Evolutionary conservation across 768 basidiomycete species (phyloP), one percentile per base, ranked within the genome.

Genomic region (Boletus reticuloceps): DNA sequence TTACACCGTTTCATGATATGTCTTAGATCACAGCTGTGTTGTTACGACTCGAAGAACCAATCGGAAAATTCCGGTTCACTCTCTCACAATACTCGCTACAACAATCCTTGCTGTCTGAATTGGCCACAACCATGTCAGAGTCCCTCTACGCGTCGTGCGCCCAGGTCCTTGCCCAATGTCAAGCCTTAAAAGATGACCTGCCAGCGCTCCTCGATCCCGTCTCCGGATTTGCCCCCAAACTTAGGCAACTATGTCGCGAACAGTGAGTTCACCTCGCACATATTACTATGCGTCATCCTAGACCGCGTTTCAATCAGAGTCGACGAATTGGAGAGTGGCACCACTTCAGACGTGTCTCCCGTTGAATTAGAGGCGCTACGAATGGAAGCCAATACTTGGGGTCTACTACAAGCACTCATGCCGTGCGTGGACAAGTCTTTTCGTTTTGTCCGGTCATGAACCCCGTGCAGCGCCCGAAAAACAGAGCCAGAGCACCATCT

Each of bases 301-400:
- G 42, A 56, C 48, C 16, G 8, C 38, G 38, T 13, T 50, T 60
- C 48, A 46, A 29, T 42, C 48, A 87, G 85, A 59, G 71, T 88
- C 31, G 72, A 72, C 52, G 84, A 87, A 57, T 76, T 39, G 72
- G 83, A 68, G 79, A 82, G 34, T 60, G 66, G 32, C 54, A 62
- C 36, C 70, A 76, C 57, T 66, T 69, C 36, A 47, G 75, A 65
- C 25, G 61, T 70, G 25, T 72, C 77, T 17, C 72, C 65, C 38
- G 79, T 82, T 27, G 86, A 88, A 61, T 60, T 86, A 0, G 85
- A 87, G 25, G 73, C 83, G 1, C 69, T 91, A 50, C 77, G 81
- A 11, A 76, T 93, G 68, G 91, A 94, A 66, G 79, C 83, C 44
- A 86, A 88, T 68, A 92, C 92, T 1, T 95, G 92, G 92, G 80